These are phyloP conservation scores for Trichosporon inkin DNA, from an alignment of 1,284 basidiomycete genomes.

Conservation along the genomic window DNA sequence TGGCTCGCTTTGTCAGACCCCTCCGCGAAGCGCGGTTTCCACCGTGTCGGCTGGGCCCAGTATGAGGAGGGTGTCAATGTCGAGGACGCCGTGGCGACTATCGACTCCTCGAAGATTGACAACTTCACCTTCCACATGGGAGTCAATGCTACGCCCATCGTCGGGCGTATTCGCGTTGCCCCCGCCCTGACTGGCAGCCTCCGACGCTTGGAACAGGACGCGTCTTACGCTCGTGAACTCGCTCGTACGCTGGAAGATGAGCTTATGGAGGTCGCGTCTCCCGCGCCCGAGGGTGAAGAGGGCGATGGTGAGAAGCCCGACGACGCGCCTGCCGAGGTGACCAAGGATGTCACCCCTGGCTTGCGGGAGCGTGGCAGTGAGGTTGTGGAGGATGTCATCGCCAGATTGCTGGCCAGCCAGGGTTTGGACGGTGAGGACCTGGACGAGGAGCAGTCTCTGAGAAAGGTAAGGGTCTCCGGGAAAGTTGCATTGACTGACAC, in stretches of 20 bases:
- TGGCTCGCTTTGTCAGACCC: slow-evolving; percentile 87
- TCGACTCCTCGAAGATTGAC: slow-evolving; percentile 86
- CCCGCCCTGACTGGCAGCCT: slow-evolving; percentile 74
- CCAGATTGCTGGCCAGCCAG: slow-evolving; percentile 30
- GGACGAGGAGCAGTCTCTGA: slow-evolving; percentile 29
- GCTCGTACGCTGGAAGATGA: slow-evolving; percentile 67
- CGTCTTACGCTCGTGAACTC: slow-evolving; percentile 66
- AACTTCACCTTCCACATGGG: slow-evolving; percentile 86
- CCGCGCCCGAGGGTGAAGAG: slow-evolving; percentile 24
- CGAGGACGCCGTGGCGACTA: slow-evolving; percentile 61
- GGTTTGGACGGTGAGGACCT: slow-evolving; percentile 31
- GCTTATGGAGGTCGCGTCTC: slow-evolving; percentile 44
- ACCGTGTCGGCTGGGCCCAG: slow-evolving; percentile 85
- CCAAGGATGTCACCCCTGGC: slow-evolving; percentile 20
- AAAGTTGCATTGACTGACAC: slow-evolving; percentile 11
- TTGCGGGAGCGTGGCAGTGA: slow-evolving; percentile 41
- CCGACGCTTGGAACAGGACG: slow-evolving; percentile 71
- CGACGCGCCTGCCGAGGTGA: neutral
- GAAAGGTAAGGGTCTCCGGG: slow-evolving; percentile 25
- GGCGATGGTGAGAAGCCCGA: slow-evolving; percentile 14
- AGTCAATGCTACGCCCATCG: slow-evolving; percentile 72
- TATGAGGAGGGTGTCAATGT: slow-evolving; percentile 80
- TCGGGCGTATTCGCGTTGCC: slow-evolving; percentile 68
- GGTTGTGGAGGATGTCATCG: slow-evolving; percentile 40
- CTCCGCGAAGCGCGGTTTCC: slow-evolving; percentile 79